These are phyloP conservation scores for Blastocystis sp. DNA, from an alignment of 352 stramenopile genomes.

Conservation along the genomic window DNA sequence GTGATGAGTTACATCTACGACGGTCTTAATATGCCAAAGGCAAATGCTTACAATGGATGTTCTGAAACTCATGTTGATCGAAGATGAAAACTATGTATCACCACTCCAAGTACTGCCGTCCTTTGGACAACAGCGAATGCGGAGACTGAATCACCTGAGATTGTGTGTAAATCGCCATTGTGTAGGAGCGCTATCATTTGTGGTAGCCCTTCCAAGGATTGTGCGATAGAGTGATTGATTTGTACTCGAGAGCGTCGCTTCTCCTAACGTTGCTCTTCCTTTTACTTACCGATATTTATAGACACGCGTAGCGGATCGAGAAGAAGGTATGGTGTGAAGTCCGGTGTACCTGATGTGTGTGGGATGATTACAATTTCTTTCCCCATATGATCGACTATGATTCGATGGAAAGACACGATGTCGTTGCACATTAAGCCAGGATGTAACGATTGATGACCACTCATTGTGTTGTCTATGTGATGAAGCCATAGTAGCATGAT, in stretches of 20 bases:
- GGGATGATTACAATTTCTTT: conserved; percentile 64
- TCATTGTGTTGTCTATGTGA: conserved; percentile 37
- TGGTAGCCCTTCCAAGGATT: conserved; percentile 40
- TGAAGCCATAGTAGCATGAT: conserved; percentile 46
- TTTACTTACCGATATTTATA: conserved; percentile 54
- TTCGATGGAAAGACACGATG: conserved; percentile 60
- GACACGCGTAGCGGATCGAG: neutral
- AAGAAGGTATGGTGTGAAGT: neutral
- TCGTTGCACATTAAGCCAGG: conserved; percentile 62
- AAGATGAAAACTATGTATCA: conserved; percentile 61
- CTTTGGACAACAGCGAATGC: neutral
- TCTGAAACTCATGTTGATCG: conserved; percentile 28
- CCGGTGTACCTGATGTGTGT: neutral
- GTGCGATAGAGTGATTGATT: conserved; percentile 7
- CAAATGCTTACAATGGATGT: conserved; percentile 62
- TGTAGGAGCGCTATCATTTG: neutral
- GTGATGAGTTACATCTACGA: conserved; percentile 63
- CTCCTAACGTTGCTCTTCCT: conserved; percentile 34
- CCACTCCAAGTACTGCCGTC: conserved; percentile 15
- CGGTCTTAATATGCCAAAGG: conserved; percentile 62
- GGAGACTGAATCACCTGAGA: conserved; percentile 54
- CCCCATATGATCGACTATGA: conserved; percentile 63
- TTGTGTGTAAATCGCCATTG: neutral
- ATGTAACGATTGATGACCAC: conserved; percentile 57
- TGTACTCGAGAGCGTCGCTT: conserved; percentile 13